phyloP scores from a whole-genome alignment of 768 basidiomycete genomes.

The Suillus decipiens region DNA sequence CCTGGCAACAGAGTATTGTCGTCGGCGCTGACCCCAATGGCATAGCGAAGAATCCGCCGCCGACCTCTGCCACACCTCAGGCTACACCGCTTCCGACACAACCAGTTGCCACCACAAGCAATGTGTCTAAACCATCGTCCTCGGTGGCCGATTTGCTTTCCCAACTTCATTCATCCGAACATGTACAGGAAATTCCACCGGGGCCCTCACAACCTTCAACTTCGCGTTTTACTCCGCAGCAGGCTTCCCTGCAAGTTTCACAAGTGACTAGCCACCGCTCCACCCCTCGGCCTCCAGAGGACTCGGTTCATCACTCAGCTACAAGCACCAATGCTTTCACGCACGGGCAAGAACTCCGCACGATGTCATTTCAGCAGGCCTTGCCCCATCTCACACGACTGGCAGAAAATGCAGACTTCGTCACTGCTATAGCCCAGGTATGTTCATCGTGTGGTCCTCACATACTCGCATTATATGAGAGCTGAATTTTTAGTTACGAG shows the following conservation, averaged over 20 bases:
- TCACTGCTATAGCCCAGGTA: constrained; percentile 55
- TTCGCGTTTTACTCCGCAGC: constrained; percentile 14
- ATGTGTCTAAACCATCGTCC: constrained; percentile 26
- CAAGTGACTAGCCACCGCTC: constrained; percentile 16
- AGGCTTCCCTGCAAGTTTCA: constrained; percentile 14
- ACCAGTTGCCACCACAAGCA: constrained; percentile 8
- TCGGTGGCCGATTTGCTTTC: constrained; percentile 66
- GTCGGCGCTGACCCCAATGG: constrained; percentile 11
- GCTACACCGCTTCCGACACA: constrained; percentile 11
- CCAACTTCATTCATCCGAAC: constrained; percentile 47
- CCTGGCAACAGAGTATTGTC: constrained; percentile 57
- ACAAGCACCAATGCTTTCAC: constrained; percentile 9
- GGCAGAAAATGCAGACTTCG: constrained; percentile 52
- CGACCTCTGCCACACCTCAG: constrained; percentile 9
- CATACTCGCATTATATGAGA: constrained; percentile 14
- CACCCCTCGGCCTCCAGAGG: constrained; percentile 14
- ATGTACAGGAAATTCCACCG: constrained; percentile 13
- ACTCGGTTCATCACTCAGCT: constrained; percentile 9
- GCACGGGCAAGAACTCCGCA: constrained; percentile 41
- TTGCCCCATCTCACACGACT: constrained; percentile 66
- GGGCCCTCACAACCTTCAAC: constrained; percentile 11
- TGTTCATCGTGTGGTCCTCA: constrained; percentile 13
- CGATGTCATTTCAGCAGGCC: constrained; percentile 67
- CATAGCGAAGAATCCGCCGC: constrained; percentile 2
- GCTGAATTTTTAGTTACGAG: constrained; percentile 52